Evolutionary conservation across 768 basidiomycete genomes (phyloP).

Genomic region (Suillus alpinus): DNA sequence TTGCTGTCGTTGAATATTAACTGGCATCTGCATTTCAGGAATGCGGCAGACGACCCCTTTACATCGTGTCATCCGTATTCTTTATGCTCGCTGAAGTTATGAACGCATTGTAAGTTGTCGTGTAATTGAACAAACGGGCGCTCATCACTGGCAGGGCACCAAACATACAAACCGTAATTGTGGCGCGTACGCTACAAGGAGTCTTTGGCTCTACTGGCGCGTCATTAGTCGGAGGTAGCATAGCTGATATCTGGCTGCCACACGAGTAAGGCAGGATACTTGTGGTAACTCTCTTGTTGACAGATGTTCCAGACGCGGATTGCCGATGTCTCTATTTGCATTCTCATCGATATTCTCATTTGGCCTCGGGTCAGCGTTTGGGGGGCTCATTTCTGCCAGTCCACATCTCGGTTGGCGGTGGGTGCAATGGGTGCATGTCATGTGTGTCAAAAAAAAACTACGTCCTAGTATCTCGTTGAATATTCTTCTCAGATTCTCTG

Average conservation of each 20-base stretch:
- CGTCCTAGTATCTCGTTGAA: not conserved
- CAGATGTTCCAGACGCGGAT: constrained; percentile 28
- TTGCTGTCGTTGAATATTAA: not conserved
- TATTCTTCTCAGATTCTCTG: constrained; percentile 41
- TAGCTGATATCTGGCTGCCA: constrained; percentile 66
- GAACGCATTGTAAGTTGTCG: constrained; percentile 17
- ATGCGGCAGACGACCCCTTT: constrained; percentile 58
- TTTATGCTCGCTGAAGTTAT: constrained; percentile 50
- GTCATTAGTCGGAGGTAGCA: constrained; percentile 67
- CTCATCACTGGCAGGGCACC: constrained; percentile 26
- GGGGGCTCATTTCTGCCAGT: constrained; percentile 62
- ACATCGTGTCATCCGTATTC: constrained; percentile 45
- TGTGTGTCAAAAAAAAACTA: constrained; percentile 31
- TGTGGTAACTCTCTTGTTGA: not conserved
- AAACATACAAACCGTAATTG: constrained; percentile 53
- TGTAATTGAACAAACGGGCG: not conserved
- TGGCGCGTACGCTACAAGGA: constrained; percentile 59
- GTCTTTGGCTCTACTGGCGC: constrained; percentile 62
- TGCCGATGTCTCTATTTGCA: constrained; percentile 72
- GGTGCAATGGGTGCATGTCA: constrained; percentile 76
- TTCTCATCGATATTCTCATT: constrained; percentile 54
- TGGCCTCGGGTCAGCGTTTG: constrained; percentile 56
- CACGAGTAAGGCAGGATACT: constrained; percentile 45
- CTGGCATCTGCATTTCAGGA: constrained; percentile 36
- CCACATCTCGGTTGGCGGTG: constrained; percentile 63